These are phyloP conservation scores for Edaphochlamys debaryana DNA, from an alignment of 139 green algal species.

Conservation along the genomic window DNA sequence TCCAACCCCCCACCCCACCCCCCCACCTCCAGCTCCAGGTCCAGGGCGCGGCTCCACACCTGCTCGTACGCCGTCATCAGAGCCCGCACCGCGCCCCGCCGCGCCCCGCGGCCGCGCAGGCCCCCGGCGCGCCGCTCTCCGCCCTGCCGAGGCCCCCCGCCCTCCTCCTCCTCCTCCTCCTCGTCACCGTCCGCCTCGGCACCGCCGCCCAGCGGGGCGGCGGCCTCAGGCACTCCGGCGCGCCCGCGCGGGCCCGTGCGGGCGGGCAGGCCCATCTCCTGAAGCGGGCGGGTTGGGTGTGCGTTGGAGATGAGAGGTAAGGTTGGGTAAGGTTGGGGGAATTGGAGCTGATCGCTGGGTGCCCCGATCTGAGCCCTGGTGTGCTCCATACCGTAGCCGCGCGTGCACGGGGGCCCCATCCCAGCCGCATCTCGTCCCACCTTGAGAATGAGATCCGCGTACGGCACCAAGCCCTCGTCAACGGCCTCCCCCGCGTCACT, in stretches of 20 bases:
- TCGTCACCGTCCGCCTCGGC: background rate
- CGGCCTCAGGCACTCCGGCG: background rate
- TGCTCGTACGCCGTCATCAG: conserved; percentile 44
- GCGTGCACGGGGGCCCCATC: too few relatives aligned
- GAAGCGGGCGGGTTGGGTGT: background rate
- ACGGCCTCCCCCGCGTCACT: background rate
- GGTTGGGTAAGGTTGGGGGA: too few relatives aligned
- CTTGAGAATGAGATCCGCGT: conserved; percentile 8
- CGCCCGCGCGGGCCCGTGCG: background rate
- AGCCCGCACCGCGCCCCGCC: conserved; percentile 25
- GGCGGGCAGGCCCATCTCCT: background rate
- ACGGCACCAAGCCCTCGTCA: conserved; percentile 7
- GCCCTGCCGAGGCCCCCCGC: background rate
- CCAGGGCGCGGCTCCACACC: conserved; percentile 48
- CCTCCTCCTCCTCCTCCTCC: background rate
- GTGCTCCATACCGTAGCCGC: too few relatives aligned
- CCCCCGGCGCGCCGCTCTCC: background rate
- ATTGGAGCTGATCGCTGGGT: too few relatives aligned
- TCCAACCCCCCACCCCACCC: too few relatives aligned
- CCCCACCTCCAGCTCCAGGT: conserved; percentile 57
- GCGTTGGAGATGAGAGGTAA: too few relatives aligned
- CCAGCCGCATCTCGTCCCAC: too few relatives aligned
- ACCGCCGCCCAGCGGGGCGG: too few relatives aligned
- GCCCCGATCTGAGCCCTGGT: too few relatives aligned
- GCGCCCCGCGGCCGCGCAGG: conserved; percentile 46